Evolutionary conservation across 2,329 filamentous ascomycete species (phyloP), one percentile per base, ranked within the genome.

Genomic region (Clonostachys solani): DNA sequence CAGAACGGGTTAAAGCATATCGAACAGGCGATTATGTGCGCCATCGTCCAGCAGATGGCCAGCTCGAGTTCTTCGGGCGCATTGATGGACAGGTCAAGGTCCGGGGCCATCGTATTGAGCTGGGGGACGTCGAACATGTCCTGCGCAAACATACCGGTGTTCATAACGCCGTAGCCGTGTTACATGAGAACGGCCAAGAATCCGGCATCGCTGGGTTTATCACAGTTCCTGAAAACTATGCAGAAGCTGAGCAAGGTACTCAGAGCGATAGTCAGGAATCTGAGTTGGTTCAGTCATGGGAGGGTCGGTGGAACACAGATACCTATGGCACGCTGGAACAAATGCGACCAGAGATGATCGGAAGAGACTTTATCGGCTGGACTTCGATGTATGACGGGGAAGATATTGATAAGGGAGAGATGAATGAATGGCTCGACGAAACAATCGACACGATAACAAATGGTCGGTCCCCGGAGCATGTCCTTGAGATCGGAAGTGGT

Each of bases 21-120:
- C 47, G 55, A 2, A 64, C 60, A 0, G 60, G 60, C 2, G 61
- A 64, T 19, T 46, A 47, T 29, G 57, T 51, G 10, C 56, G 60
- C 2, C 56, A 49, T 33, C 45, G 56, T 1, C 51, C 51, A 1
- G 33, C n/a, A 1, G 57, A 62, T 43, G 54, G 55, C 2, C 40
- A 51, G 3, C 35, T 64, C 3, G 59, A 61, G 40, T 62, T 60
- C 44, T 49, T 63, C 2, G 57, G 57, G 1, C 56, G 61, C 13
- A 54, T 57, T 3, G 60, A 64, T 16, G 38, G 43, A 5, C 59
- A 63, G 18, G 49, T 61, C 43, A 64, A 64, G 47, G 51, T 65
- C 10, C 55, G 60, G 18, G 61, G 61, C 12, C 55, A 64, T 10
- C 57, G 62, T 4, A 44, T 65, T 23, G 63, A 65, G 45, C 45